Evolutionary conservation across 164 flowering plant genomes (phyloP), one percentile per base, ranked within the genome.

Genomic region (Buxus sempervirens): DNA sequence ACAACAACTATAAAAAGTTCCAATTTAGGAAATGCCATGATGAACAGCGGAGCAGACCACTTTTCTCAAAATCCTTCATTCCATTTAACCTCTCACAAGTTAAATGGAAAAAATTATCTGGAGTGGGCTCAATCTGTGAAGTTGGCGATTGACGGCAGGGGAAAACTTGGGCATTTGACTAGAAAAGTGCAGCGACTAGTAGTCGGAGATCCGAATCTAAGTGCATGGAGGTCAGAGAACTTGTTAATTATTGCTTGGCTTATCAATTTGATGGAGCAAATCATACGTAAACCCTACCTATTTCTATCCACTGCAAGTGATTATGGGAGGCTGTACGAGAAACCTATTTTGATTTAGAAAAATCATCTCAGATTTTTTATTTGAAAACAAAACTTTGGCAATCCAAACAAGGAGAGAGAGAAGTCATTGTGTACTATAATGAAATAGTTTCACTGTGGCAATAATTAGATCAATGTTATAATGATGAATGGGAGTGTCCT

Each of bases 281-380:
- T 27, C 6, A 65, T 65, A 18, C 60, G 68, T 8, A 54, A 54
- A 54, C 45, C 68, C 20, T 54, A 16, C n/a, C 42, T 65, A 14
- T 54, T 54, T 21, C 5, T 65, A 12, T 24, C 9, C 14, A 28
- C 68, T 27, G 60, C 49, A 4, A 54, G 7, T 5, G 60, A 54
- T 27, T 65, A 5, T 32, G 60, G 68, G 51, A 65, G 10, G 60
- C 45, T 13, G 68, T 65, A 9, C 9, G 49, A 18, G 68, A 48
- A 2, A 48, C 57, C 6, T 64, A 64, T 26, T 51, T 58, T 24
- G 68, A 65, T 27, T 9, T 32, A 2, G 68, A 28, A n/a, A 65
- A 65, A 13, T 54, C 68, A 23, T 65, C 68, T 28, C 60, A 54
- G 18, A 28, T 65, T 27, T 65, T 55, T 65, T 48, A 32, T 0